Evolutionary conservation across 768 basidiomycete genomes (phyloP), one percentile per base, ranked within the genome.

Genomic region (Boletus sp.): DNA sequence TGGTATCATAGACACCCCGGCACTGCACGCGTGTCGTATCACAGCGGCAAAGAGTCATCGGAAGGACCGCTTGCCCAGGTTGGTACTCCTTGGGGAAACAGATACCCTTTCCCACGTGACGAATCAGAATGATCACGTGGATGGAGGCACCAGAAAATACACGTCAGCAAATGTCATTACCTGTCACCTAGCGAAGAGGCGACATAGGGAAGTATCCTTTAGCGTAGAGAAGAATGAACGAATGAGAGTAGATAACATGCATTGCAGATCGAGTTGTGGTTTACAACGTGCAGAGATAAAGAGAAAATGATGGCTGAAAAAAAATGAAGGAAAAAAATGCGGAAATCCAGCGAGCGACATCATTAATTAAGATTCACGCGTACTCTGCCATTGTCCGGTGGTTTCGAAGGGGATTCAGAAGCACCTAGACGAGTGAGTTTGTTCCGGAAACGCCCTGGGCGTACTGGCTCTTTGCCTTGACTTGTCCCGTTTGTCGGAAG

Each of bases 291-390:
- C 51, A 54, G 58, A 55, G 51, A 67, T 62, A 59, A 65, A 60
- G 54, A 53, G 36, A 52, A n/a, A 35, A 52, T 46, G 47, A 49
- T 58, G 18, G 28, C 15, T 5, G 36, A 46, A 49, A 30, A 45
- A 56, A 47, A 39, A 30, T 11, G 14, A 33, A 57, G 15, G 7
- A 39, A 47, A 33, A 33, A 55, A 39, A 53, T 50, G 36, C 7
- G 55, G 54, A 48, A 20, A 57, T 61, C 50, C 55, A 64, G 60
- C 40, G 66, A 71, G 51, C 10, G 58, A 50, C 52, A 49, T 36
- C 20, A 51, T 73, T 62, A 72, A 65, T 72, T 46, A 59, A 72
- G 71, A 56, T 73, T 74, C 57, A 72, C 65, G 57, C 71, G 72
- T 55, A 74, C 71, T 71, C 71, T 68, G 50, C 67, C 66, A 58